Percentiles rank a stretch among this genome's conserved stretches.
These are phyloP conservation scores for Daucus carota DNA, from an alignment of 129 eudicot species.

Conservation along the genomic window DNA sequence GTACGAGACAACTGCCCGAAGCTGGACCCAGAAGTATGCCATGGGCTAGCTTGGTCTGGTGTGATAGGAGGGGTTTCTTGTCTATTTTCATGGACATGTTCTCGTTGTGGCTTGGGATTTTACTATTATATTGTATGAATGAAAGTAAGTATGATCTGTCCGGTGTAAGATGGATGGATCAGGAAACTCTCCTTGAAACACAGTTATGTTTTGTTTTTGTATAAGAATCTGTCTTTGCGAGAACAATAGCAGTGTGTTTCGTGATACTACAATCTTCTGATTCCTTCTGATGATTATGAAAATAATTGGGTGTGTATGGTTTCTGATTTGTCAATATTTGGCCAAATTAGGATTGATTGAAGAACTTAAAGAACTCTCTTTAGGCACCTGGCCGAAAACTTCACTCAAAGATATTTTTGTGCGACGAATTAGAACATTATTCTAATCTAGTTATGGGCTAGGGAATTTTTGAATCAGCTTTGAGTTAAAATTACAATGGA, in stretches of 20 bases:
- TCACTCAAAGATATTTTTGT: background rate
- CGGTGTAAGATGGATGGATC: slow-evolving; percentile 1
- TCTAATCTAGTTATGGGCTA: no score
- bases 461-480: no score
- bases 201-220: slow-evolving; percentile 4
- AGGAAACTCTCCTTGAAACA: slow-evolving; percentile 1
- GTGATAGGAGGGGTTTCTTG: background rate
- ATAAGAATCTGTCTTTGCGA: slow-evolving; percentile 1
- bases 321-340: background rate
- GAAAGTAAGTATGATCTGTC: slow-evolving; percentile 9
- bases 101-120: slow-evolving; percentile 8
- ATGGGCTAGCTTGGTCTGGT: background rate
- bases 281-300: background rate
- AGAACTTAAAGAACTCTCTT: background rate
- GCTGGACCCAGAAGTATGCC: slow-evolving; percentile 10
- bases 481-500: no score
- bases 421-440: background rate
- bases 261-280: background rate
- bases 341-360: background rate
- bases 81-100: background rate
- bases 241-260: background rate
- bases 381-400: background rate
- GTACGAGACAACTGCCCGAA: slow-evolving; percentile 8
- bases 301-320: background rate
- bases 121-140: slow-evolving; percentile 11